Conservation (phyloP, 1,284 basidiomycete species). For the Stygiomarasmius scandens region DNA sequence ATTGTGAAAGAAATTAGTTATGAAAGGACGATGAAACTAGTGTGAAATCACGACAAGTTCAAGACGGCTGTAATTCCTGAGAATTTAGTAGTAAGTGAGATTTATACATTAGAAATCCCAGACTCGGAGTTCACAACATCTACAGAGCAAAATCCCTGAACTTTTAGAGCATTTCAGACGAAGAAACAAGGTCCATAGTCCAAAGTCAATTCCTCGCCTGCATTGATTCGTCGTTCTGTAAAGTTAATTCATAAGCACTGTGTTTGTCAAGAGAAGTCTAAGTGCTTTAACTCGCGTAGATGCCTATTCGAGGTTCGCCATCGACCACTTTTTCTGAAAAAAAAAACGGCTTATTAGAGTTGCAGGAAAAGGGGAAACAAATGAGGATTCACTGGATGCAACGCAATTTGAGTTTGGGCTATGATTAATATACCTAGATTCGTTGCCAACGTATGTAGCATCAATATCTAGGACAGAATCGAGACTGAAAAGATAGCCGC, state of each 20-base stretch:
- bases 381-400: slow-evolving; percentile 42
- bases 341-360: slow-evolving; percentile 9
- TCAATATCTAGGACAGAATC: slow-evolving; percentile 48
- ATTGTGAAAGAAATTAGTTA: too few species aligned
- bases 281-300: slow-evolving; percentile 51
- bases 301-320: slow-evolving; percentile 59
- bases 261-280: neutral
- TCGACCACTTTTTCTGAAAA: slow-evolving; percentile 55
- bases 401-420: slow-evolving; percentile 42
- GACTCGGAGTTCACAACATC: too few species aligned
- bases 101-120: too few species aligned
- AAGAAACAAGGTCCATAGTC: slow-evolving; percentile 47
- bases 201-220: slow-evolving; percentile 34
- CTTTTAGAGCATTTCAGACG: too few species aligned
- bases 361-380: neutral
- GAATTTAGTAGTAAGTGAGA: too few species aligned
- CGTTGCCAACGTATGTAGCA: slow-evolving; percentile 54
- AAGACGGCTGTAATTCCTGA: too few species aligned
- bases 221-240: neutral
- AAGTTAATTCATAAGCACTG: too few species aligned
- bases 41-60: too few species aligned
- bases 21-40: too few species aligned
- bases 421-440: slow-evolving; percentile 64
- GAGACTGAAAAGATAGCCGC: slow-evolving; percentile 63
- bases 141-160: neutral